Conservation (phyloP, 2,329 filamentous ascomycete genomes). For the Diaporthe nobilis region DNA sequence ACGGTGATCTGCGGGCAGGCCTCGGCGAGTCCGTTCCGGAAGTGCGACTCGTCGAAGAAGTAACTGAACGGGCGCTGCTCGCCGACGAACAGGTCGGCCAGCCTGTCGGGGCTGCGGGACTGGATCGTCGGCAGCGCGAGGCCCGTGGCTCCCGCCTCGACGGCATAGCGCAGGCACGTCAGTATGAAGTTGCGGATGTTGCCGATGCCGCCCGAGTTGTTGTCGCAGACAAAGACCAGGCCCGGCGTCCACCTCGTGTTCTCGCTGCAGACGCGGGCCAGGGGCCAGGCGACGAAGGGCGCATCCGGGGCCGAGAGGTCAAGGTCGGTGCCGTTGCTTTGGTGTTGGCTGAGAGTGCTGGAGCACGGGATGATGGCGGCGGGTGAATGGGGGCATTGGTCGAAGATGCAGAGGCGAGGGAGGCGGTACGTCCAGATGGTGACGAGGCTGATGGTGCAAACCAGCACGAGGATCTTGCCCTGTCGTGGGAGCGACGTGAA, state of each 20-base stretch:
- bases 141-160: conserved; percentile 62
- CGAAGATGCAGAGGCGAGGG: conserved; percentile 46
- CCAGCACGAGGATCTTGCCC: conserved; percentile 43
- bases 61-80: conserved; percentile 57
- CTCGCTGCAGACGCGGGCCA: conserved; percentile 60
- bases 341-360: background rate
- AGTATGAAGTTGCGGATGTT: conserved; percentile 66
- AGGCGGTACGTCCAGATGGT: conserved; percentile 47
- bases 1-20: conserved; percentile 61
- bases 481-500: conserved; percentile 41
- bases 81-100: conserved; percentile 58
- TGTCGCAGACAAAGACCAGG: conserved; percentile 63
- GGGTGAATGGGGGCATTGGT: conserved; percentile 33
- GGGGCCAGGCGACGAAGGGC: conserved; percentile 62
- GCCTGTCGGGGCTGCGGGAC: conserved; percentile 56
- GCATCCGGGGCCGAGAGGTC: conserved; percentile 57
- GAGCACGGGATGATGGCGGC: background rate
- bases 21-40: conserved; percentile 53
- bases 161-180: conserved; percentile 64
- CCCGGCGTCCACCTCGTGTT: conserved; percentile 57
- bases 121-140: conserved; percentile 62
- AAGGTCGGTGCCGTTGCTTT: conserved; percentile 43
- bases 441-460: conserved; percentile 45
- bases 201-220: conserved; percentile 65
- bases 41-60: conserved; percentile 63